Percentiles rank a stretch among this genome's conserved stretches.
Conservation (phyloP, 139 green algal genomes). For the Volvox africanus region DNA sequence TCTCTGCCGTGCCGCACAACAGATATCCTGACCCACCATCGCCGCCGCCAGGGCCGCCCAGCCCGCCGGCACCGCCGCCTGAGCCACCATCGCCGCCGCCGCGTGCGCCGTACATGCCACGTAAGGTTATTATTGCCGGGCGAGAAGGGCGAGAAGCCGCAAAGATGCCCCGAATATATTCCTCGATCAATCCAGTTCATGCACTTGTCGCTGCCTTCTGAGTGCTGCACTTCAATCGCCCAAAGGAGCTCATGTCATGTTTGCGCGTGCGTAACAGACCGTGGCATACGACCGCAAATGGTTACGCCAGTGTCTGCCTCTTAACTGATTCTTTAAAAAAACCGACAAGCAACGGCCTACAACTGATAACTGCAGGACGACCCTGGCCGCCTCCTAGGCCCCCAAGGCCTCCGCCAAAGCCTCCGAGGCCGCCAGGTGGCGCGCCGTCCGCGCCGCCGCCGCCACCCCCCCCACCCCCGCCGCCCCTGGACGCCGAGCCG, state of each 20-base stretch:
- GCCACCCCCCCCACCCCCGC: background rate
- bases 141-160: no score
- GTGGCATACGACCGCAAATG: background rate
- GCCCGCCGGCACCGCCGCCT: background rate
- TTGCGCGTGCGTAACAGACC: background rate
- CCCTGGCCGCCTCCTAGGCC: conserved; percentile 22
- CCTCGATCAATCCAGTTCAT: background rate
- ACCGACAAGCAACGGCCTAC: background rate
- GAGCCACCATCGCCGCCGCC: conserved; percentile 13
- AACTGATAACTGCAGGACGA: background rate
- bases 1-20: no score
- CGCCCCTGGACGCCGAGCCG: background rate
- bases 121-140: background rate
- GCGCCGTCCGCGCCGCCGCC: background rate
- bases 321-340: background rate
- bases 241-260: background rate
- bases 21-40: conserved; percentile 11
- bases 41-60: background rate
- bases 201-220: background rate
- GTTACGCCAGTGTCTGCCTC: background rate
- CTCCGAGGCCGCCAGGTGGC: background rate
- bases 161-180: background rate
- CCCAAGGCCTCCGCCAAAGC: background rate
- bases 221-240: no score
- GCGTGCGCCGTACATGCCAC: conserved; percentile 33